These are phyloP conservation scores for Penicillium canescens DNA, from an alignment of 495 filamentous ascomycete genomes.

Conservation along the genomic window DNA sequence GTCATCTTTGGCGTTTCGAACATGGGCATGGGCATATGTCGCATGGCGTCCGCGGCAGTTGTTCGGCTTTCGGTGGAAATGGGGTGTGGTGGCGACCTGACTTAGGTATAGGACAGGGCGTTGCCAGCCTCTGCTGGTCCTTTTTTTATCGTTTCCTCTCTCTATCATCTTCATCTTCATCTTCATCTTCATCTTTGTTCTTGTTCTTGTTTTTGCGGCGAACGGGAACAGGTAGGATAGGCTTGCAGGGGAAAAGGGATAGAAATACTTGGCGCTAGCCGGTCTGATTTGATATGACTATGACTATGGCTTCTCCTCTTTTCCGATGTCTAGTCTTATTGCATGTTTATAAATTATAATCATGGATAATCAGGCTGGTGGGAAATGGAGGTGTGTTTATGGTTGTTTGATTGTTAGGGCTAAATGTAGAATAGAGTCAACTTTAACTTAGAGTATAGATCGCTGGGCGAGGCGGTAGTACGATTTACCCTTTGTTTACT, in stretches of 20 bases:
- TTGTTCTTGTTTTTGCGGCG: conserved; percentile 6
- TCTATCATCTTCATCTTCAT: background rate
- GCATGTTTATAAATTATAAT: no score
- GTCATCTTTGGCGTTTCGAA: background rate
- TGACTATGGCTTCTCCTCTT: no score
- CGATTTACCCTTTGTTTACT: no score
- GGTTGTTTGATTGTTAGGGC: no score
- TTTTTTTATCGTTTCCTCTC: background rate
- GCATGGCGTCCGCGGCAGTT: conserved; percentile 1
- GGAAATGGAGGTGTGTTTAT: no score
- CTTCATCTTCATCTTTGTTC: background rate
- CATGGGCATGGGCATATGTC: background rate
- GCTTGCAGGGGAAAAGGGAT: conserved; percentile 5
- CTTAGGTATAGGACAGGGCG: no score
- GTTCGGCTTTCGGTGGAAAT: background rate
- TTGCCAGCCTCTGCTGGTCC: background rate
- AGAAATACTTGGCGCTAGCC: conserved; percentile 9
- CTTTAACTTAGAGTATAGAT: no score
- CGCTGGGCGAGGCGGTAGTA: no score
- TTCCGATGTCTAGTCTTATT: no score
- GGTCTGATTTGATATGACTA: background rate
- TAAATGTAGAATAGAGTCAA: no score
- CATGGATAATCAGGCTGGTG: no score
- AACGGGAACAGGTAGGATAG: background rate
- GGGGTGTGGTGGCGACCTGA: background rate